Evolutionary conservation across 306 rosid genomes (phyloP).

Genomic region (Cercis canadensis): DNA sequence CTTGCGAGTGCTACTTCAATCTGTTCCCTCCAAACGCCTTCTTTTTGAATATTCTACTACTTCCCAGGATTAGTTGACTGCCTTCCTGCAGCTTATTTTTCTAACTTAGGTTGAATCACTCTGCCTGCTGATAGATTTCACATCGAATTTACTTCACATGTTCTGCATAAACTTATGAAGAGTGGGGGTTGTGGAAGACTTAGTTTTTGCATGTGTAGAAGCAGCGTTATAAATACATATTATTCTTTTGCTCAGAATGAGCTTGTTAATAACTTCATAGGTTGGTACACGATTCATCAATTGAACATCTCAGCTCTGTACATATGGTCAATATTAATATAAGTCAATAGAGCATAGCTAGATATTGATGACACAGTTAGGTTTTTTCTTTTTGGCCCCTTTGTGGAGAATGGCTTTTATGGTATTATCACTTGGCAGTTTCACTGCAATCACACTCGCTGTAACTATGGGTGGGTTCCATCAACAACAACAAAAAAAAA

Average conservation of each 20-base stretch:
- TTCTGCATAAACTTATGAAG: neutral
- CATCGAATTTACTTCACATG: neutral
- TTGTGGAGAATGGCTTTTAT: too few species aligned
- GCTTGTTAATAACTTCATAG: conserved; percentile 58
- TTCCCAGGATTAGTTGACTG: conserved; percentile 61
- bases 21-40: conserved; percentile 70
- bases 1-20: conserved; percentile 74
- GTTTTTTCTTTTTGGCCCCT: too few species aligned
- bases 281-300: conserved; percentile 20
- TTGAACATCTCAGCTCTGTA: conserved; percentile 27
- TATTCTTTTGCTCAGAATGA: conserved; percentile 60
- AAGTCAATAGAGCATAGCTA: conserved; percentile 32
- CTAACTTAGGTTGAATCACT: too few species aligned
- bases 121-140: neutral
- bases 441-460: too few species aligned
- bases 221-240: conserved; percentile 21
- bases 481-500: too few species aligned
- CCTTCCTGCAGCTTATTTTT: neutral
- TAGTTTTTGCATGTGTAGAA: conserved; percentile 12
- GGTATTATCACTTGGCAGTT: too few species aligned
- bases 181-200: neutral
- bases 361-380: too few species aligned
- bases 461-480: too few species aligned
- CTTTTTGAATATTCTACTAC: conserved; percentile 84
- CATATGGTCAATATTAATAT: conserved; percentile 49